Conservation (phyloP, 2,329 filamentous ascomycete species). For the Pyrenophora teres region DNA sequence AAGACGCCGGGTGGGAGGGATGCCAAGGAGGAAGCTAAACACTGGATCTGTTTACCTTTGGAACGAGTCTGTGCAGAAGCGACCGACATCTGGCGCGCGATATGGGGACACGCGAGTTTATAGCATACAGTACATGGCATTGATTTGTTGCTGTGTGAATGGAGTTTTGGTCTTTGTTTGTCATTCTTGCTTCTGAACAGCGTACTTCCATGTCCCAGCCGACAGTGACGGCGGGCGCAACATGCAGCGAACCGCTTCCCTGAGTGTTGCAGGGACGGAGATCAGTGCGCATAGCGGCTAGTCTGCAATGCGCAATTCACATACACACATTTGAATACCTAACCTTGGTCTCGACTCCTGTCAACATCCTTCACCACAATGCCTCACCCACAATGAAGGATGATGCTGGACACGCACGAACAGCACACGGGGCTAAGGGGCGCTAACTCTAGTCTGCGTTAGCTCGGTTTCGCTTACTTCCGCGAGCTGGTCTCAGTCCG, state of each 20-base stretch:
- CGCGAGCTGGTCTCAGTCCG: slow-evolving; percentile 5
- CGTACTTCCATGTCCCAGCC: too few relatives aligned
- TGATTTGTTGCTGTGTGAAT: too few relatives aligned
- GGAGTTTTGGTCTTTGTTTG: background rate
- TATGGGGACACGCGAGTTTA: too few relatives aligned
- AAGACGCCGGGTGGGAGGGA: slow-evolving; percentile 6
- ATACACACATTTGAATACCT: too few relatives aligned
- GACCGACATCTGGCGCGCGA: background rate
- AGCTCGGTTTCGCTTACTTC: slow-evolving; percentile 13
- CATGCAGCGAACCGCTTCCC: too few relatives aligned
- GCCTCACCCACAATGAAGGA: background rate
- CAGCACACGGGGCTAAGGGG: slow-evolving; percentile 16
- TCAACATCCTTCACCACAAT: background rate
- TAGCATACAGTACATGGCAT: too few relatives aligned
- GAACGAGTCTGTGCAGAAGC: slow-evolving; percentile 5
- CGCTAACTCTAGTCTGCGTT: slow-evolving; percentile 21
- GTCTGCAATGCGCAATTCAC: too few relatives aligned
- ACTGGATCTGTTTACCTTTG: slow-evolving; percentile 29
- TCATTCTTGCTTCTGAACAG: background rate
- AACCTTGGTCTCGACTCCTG: background rate
- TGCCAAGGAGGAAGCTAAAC: slow-evolving; percentile 37
- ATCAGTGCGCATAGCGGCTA: too few relatives aligned
- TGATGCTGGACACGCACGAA: slow-evolving; percentile 16
- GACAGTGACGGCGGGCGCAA: too few relatives aligned
- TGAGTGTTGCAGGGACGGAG: too few relatives aligned